phyloP scores from a whole-genome alignment of 805 yeast genomes.

The Scheffersomyces stipitis region DNA sequence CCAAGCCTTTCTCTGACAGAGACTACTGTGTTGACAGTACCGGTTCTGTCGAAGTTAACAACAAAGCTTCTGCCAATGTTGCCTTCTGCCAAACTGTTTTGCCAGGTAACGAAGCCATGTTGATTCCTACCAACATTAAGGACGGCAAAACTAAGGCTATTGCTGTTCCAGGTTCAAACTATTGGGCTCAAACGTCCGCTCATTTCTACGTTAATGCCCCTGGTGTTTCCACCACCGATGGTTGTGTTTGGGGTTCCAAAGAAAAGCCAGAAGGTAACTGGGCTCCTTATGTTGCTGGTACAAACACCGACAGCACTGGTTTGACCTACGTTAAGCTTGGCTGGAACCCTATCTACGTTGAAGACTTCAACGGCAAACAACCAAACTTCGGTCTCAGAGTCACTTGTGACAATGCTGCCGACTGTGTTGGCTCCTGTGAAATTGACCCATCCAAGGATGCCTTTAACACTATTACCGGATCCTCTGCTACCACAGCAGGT shows the following conservation, averaged over 20 bases:
- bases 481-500: slow-evolving; percentile 18
- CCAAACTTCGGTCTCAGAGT: slow-evolving; percentile 75
- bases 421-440: slow-evolving; percentile 81
- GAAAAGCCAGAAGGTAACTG: slow-evolving; percentile 79
- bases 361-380: slow-evolving; percentile 51
- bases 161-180: slow-evolving; percentile 83
- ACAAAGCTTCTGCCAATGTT: slow-evolving; percentile 56
- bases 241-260: slow-evolving; percentile 80
- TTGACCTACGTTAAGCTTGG: slow-evolving; percentile 82
- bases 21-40: slow-evolving; percentile 75
- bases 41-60: slow-evolving; percentile 67
- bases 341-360: slow-evolving; percentile 86
- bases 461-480: slow-evolving; percentile 53
- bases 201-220: slow-evolving; percentile 86
- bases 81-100: slow-evolving; percentile 92
- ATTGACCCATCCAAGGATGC: slow-evolving; percentile 70
- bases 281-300: slow-evolving; percentile 93
- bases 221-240: slow-evolving; percentile 72
- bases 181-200: slow-evolving; percentile 85
- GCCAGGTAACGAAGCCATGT: slow-evolving; percentile 94
- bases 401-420: slow-evolving; percentile 65
- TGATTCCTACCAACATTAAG: slow-evolving; percentile 76
- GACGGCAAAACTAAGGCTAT: slow-evolving; percentile 48
- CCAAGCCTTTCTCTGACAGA: slow-evolving; percentile 56
- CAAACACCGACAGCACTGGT: slow-evolving; percentile 69